Evolutionary conservation across 371 early-diverging fungal species (phyloP), one percentile per base, ranked within the genome.

Genomic region (Mortierella sp.): DNA sequence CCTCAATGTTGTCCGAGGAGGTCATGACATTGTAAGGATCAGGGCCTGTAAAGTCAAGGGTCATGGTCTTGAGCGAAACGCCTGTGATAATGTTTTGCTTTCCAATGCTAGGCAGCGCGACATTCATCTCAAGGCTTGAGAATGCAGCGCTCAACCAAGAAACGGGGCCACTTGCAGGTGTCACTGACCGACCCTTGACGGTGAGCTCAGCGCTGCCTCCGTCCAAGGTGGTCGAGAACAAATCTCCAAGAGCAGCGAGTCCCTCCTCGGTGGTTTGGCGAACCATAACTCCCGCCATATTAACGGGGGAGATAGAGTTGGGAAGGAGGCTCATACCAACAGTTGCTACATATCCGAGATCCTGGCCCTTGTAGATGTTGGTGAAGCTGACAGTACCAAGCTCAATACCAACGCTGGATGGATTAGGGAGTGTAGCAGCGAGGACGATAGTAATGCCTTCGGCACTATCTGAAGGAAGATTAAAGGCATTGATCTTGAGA

Each of bases 91-190:
- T 60, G 11, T 75, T 60, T 7, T 82, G 77, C 16, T 66, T 63
- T 11, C 61, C 59, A 30, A 77, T 81, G 15, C 84, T 83, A 64
- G 85, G 85, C 15, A 87, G 67, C 14, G 81, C 47, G 9, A 85
- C 83, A 30, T 80, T 81, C 25, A 87, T 83, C 7, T 48, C 73
- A 26, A 87, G 69, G 0, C 84, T 72, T 68, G 82, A 79, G 81
- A 87, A 85, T 45, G 83, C 87, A 52, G 74, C 61, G n/a, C 80
- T 81, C 6, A 87, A 62, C 86, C 87, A 87, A 16, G 75, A 60
- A 23, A 84, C 84, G 60, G 80, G 76, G 7, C 86, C 85, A 15
- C 65, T 80, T 2, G 77, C 71, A 56, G 84, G 84, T 51, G 81
- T 77, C 5, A 80, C 85, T 47, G 80, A 83, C 1, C 66, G 58